Conservation (phyloP, 1,284 basidiomycete species). For the Ustilago trichophora region DNA sequence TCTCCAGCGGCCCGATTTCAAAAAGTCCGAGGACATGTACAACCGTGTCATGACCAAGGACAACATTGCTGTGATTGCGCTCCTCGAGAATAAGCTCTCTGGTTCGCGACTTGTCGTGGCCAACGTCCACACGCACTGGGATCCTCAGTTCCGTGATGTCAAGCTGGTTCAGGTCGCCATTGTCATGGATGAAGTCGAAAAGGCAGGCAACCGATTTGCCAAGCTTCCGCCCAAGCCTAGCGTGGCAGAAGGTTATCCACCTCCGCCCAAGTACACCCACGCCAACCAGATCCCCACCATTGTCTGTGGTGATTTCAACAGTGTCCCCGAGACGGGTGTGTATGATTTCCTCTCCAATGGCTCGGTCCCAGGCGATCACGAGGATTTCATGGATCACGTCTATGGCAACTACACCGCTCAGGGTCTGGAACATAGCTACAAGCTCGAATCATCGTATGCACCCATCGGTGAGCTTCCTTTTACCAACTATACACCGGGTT, state of each 20-base stretch:
- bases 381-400: slow-evolving; percentile 89
- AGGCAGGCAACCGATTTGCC: slow-evolving; percentile 84
- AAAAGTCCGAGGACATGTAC: slow-evolving; percentile 99
- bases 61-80: slow-evolving; percentile 87
- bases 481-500: slow-evolving; percentile 86
- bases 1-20: slow-evolving; percentile 92
- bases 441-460: slow-evolving; percentile 84
- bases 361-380: slow-evolving; percentile 74
- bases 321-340: slow-evolving; percentile 83
- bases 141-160: slow-evolving; percentile 91
- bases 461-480: slow-evolving; percentile 71
- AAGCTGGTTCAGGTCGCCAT: slow-evolving; percentile 95
- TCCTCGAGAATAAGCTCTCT: slow-evolving; percentile 85
- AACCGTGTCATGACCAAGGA: slow-evolving; percentile 96
- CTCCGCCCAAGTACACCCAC: slow-evolving; percentile 76
- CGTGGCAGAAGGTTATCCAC: slow-evolving; percentile 64
- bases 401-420: slow-evolving; percentile 94
- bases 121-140: slow-evolving; percentile 94
- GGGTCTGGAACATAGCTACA: slow-evolving; percentile 81
- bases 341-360: slow-evolving; percentile 89
- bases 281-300: slow-evolving; percentile 89
- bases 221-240: slow-evolving; percentile 77
- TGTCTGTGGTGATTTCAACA: slow-evolving; percentile 95
- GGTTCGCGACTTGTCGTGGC: slow-evolving; percentile 88
- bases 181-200: slow-evolving; percentile 90